phyloP scores from a whole-genome alignment of 495 filamentous ascomycete genomes.

The Barbatosphaeria neglecta region DNA sequence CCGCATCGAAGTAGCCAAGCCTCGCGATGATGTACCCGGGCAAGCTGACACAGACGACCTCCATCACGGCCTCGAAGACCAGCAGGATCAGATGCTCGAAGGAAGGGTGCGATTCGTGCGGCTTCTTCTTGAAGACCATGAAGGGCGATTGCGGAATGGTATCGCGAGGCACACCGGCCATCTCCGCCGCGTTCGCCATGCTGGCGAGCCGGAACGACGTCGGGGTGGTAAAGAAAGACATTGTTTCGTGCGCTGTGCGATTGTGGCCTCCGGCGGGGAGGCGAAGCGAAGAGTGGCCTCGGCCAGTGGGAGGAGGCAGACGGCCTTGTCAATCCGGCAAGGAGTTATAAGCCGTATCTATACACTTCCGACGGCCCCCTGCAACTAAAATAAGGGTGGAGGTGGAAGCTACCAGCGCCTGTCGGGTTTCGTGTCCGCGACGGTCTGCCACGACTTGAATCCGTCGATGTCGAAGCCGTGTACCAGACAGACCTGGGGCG shows the following conservation, averaged over 20 bases:
- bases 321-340: too few relatives aligned
- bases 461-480: neutral
- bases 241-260: neutral
- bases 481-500: neutral
- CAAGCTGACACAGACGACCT: constrained; percentile 88
- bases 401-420: neutral
- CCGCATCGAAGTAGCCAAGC: constrained; percentile 82
- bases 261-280: neutral
- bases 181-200: constrained; percentile 25
- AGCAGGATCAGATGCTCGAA: constrained; percentile 69
- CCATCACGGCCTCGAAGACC: constrained; percentile 91
- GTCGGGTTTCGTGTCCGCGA: neutral
- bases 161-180: constrained; percentile 1
- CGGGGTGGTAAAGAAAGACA: constrained; percentile 20
- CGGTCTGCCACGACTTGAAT: neutral
- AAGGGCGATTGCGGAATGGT: constrained; percentile 13
- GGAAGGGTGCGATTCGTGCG: constrained; percentile 42
- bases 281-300: neutral
- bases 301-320: too few relatives aligned
- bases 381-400: neutral
- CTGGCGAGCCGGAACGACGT: constrained; percentile 48
- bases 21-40: constrained; percentile 91
- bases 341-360: too few relatives aligned
- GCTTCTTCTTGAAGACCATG: constrained; percentile 13
- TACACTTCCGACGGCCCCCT: neutral